phyloP scores from a whole-genome alignment of 495 filamentous ascomycete species.

The Daldinia grandis region DNA sequence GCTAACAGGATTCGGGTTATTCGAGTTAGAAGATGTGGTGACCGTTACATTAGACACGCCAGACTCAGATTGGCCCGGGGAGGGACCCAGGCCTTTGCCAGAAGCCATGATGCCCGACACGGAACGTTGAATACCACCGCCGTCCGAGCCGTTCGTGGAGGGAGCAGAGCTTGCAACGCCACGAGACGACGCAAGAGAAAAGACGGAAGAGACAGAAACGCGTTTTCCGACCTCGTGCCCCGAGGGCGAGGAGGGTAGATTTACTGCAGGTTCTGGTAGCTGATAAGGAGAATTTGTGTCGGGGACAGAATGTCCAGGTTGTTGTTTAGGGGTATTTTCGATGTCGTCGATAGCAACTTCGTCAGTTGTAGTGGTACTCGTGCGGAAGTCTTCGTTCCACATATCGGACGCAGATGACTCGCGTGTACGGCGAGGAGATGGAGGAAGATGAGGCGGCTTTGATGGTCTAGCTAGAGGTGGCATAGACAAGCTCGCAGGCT shows the following conservation, averaged over 20 bases:
- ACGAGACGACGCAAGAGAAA: slow-evolving; percentile 67
- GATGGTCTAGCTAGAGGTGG: slow-evolving; percentile 55
- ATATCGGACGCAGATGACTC: slow-evolving; percentile 47
- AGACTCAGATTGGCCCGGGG: slow-evolving; percentile 56
- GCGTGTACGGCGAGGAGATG: slow-evolving; percentile 40
- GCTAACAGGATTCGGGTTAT: slow-evolving; percentile 43
- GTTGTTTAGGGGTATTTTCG: slow-evolving; percentile 56
- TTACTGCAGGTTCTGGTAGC: slow-evolving; percentile 58
- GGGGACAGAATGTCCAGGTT: slow-evolving; percentile 41
- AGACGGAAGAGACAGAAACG: slow-evolving; percentile 71
- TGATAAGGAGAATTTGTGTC: slow-evolving; percentile 41
- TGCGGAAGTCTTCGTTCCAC: slow-evolving; percentile 43
- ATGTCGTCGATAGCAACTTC: slow-evolving; percentile 46
- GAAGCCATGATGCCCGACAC: slow-evolving; percentile 52
- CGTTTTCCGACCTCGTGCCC: slow-evolving; percentile 63
- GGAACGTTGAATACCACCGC: slow-evolving; percentile 38
- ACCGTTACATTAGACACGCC: slow-evolving; percentile 63
- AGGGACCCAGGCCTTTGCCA: slow-evolving; percentile 45
- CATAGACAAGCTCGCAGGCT: slow-evolving; percentile 68
- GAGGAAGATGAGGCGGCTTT: slow-evolving; percentile 38
- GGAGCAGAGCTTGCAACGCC: slow-evolving; percentile 54
- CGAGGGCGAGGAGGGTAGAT: slow-evolving; percentile 51
- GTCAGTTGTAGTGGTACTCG: slow-evolving; percentile 24
- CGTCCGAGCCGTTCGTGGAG: slow-evolving; percentile 54
- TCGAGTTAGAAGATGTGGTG: slow-evolving; percentile 59